Evolutionary conservation across 768 basidiomycete genomes (phyloP).

Genomic region (Leccinum disarticulatum): DNA sequence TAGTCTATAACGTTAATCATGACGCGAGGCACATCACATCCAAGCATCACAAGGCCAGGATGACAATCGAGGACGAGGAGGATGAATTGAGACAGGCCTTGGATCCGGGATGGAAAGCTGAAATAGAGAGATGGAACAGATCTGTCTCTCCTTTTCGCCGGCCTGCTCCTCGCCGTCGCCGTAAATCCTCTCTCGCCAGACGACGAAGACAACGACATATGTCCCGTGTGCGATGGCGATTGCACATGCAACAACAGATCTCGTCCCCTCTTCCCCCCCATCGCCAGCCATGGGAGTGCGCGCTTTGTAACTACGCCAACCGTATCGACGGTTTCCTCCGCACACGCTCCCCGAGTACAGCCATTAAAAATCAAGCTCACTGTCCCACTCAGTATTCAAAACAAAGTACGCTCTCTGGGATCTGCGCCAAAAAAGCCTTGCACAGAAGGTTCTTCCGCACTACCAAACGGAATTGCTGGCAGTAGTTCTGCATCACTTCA

Average conservation of each 20-base stretch:
- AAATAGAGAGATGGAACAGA: constrained; percentile 34
- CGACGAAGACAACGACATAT: constrained; percentile 76
- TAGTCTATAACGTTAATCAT: constrained; percentile 41
- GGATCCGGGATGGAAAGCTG: constrained; percentile 37
- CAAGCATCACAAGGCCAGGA: constrained; percentile 18
- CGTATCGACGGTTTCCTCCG: constrained; percentile 37
- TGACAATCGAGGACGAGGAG: constrained; percentile 47
- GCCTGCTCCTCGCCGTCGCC: constrained; percentile 40
- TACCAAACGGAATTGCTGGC: constrained; percentile 40
- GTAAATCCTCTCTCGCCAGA: constrained; percentile 34
- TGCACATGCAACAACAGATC: constrained; percentile 70
- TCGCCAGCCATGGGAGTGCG: constrained; percentile 33
- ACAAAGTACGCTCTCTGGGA: constrained; percentile 36
- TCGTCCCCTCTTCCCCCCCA: constrained; percentile 33
- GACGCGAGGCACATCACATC: constrained; percentile 39
- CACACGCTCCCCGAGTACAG: constrained; percentile 28
- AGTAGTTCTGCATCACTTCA: constrained; percentile 18
- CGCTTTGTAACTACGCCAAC: constrained; percentile 39
- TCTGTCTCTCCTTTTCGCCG: constrained; percentile 16
- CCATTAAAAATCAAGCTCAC: constrained; percentile 74
- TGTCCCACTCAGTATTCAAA: constrained; percentile 56
- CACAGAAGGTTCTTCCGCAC: constrained; percentile 19
- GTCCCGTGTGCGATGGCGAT: constrained; percentile 88
- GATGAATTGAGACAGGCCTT: constrained; percentile 44
- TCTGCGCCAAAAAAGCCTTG: constrained; percentile 32